Evolutionary conservation across 148 eudicot genomes (phyloP).

Genomic region (Nepenthes gracilis): DNA sequence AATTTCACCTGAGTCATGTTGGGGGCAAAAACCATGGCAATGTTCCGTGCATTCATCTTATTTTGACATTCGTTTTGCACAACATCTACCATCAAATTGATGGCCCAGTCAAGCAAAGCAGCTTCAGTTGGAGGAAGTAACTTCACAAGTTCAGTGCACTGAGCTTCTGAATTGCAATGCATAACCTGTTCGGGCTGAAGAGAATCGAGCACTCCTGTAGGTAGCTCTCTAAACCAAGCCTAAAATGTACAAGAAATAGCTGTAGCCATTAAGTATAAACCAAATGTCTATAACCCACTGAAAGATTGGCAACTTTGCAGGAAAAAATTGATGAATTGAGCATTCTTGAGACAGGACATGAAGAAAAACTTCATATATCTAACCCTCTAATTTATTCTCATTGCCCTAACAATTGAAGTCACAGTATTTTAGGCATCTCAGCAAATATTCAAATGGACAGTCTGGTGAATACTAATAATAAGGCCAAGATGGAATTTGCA

Average conservation of each 20-base stretch:
- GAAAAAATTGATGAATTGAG: no score
- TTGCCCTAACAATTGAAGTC: no score
- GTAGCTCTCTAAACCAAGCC: slow-evolving; percentile 98
- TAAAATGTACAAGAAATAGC: slow-evolving; percentile 7
- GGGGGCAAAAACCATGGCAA: slow-evolving; percentile 96
- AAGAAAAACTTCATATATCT: no score
- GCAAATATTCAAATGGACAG: no score
- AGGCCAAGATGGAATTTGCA: no score
- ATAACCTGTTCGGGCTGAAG: slow-evolving; percentile 77
- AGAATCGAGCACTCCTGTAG: slow-evolving; percentile 74
- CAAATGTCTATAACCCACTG: no score
- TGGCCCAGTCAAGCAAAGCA: slow-evolving; percentile 84
- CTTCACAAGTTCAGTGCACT: slow-evolving; percentile 48
- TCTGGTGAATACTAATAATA: no score
- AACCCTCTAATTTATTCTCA: no score
- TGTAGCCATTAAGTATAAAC: neutral
- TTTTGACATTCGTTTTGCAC: slow-evolving; percentile 52
- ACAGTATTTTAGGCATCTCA: no score
- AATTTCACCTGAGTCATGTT: slow-evolving; percentile 85
- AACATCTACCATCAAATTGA: slow-evolving; percentile 87
- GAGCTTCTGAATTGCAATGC: slow-evolving; percentile 78
- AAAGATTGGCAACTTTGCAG: no score
- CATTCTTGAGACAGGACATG: no score
- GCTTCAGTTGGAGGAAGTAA: slow-evolving; percentile 68
- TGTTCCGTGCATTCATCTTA: slow-evolving; percentile 90